Percentiles rank a stretch among this genome's conserved stretches.
Evolutionary conservation across 164 flowering plant species (phyloP).

Genomic region (Paratinospora sagittata): DNA sequence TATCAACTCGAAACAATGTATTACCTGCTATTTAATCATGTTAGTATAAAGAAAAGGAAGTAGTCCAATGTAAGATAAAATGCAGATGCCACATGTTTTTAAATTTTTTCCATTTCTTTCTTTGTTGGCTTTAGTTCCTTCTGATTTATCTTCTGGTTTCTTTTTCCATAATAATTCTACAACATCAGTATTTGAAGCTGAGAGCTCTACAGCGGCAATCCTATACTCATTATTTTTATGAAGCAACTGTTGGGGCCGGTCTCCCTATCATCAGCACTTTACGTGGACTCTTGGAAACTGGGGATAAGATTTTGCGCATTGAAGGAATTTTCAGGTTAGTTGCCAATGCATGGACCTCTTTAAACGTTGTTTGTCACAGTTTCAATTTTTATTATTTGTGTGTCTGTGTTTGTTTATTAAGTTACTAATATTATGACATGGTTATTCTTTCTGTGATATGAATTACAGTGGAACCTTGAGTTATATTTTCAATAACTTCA

Average conservation of each 20-base stretch:
- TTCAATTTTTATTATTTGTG: neutral
- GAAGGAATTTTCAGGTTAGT: conserved; percentile 95
- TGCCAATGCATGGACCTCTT: neutral
- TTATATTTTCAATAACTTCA: conserved; percentile 86
- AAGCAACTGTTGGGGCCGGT: conserved; percentile 99
- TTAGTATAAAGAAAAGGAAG: too few species aligned
- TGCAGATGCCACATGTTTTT: too few species aligned
- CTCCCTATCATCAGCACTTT: conserved; percentile 92
- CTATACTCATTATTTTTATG: conserved; percentile 95
- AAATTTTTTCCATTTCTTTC: neutral
- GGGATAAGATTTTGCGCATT: conserved; percentile 79
- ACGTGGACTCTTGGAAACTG: conserved; percentile 91
- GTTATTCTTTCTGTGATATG: conserved; percentile 6
- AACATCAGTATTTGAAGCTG: conserved; percentile 72
- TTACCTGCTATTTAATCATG: too few species aligned
- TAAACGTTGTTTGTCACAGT: neutral
- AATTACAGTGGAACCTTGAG: conserved; percentile 92
- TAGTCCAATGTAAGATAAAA: too few species aligned
- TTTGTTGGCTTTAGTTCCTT: neutral
- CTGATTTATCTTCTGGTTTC: neutral
- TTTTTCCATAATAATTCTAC: conserved; percentile 3
- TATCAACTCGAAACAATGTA: too few species aligned
- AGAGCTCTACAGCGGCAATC: conserved; percentile 92
- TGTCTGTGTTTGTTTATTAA: neutral
- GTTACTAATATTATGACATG: neutral